Percentiles rank a stretch among this genome's conserved stretches.
phyloP scores from a whole-genome alignment of 805 yeast species.

The Suhomyces emberorum region DNA sequence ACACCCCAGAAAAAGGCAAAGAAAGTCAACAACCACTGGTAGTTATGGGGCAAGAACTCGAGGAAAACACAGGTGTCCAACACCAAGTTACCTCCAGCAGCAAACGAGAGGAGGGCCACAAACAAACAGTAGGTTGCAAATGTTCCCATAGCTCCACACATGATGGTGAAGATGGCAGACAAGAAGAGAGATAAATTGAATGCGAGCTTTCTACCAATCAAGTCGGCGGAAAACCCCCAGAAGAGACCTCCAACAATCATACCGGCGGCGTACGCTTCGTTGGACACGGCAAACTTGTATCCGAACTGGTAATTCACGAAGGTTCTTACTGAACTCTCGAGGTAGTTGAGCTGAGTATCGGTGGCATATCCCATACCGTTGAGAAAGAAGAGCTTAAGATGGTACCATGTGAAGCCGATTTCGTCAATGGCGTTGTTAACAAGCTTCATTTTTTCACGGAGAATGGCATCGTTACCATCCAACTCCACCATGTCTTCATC shows the following conservation, averaged over 20 bases:
- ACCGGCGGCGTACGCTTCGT: conserved; percentile 35
- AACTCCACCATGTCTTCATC: conserved; percentile 14
- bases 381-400: conserved; percentile 30
- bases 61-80: conserved; percentile 52
- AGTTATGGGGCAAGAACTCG: conserved; percentile 49
- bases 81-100: conserved; percentile 57
- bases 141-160: conserved; percentile 50
- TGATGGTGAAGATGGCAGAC: conserved; percentile 49
- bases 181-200: conserved; percentile 40
- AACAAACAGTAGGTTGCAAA: conserved; percentile 51
- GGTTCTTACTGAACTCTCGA: conserved; percentile 45
- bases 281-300: conserved; percentile 40
- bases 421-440: conserved; percentile 33
- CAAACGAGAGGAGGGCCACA: conserved; percentile 42
- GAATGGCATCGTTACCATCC: conserved; percentile 12
- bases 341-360: conserved; percentile 47
- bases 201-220: conserved; percentile 18
- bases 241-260: conserved; percentile 50
- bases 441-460: conserved; percentile 24
- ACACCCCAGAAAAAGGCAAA: conserved; percentile 38
- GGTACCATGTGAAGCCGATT: conserved; percentile 48
- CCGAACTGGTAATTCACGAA: conserved; percentile 49
- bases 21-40: conserved; percentile 50
- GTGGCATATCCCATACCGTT: conserved; percentile 39
- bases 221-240: conserved; percentile 52